Base-by-base conservation (phyloP, 768 basidiomycete genomes). In the Rhodotorula graminis region DNA sequence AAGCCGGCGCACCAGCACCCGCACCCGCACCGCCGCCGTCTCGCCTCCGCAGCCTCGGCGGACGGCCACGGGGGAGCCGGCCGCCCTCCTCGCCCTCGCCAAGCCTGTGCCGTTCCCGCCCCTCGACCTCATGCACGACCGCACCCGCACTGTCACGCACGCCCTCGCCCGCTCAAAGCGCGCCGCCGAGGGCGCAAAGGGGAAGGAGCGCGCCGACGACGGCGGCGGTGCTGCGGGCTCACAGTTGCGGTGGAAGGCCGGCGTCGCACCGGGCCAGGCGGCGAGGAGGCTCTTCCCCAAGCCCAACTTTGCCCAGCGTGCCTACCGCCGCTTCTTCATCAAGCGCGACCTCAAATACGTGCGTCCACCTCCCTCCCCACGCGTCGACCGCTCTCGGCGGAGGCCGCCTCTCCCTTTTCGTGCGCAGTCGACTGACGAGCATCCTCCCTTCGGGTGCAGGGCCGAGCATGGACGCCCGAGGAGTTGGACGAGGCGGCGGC, bases 401-500 rank as follows among this genome's bases (percentile, higher is more conserved):
- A 33, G 25, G 23, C 23, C 2, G 10, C 15, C 27, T n/a, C 15
- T 29, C 59, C 5, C 7, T 15, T 23, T 7, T 27, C 16, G 25
- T 2, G 9, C 47, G 44, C 19, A 10, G 6, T 16, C 3, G 25
- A 25, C 50, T 52, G 50, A 52, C 50, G 23, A 1, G 11, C 37
- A 4, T 37, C 9, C 8, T 46, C 44, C 15, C 44, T 12, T 52
- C 6, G 25, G 4, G 50, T 21, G 61, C 76, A 72, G 77, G 75
- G 70, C 71, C 79, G 49, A 40, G 73, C 71, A 64, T 76, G 69
- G 71, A 82, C 81, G 27, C 71, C 78, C 57, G 83, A 82, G 69
- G 85, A 86, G 73, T 78, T 87, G 46, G 83, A 86, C 69, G 74
- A 79, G 53, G 85, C 84, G 7, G 84, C 80, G 37, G 78, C 82